Evolutionary conservation across 1,284 basidiomycete genomes (phyloP), one percentile per base, ranked within the genome.

Genomic region (Hymenochaete sp.): DNA sequence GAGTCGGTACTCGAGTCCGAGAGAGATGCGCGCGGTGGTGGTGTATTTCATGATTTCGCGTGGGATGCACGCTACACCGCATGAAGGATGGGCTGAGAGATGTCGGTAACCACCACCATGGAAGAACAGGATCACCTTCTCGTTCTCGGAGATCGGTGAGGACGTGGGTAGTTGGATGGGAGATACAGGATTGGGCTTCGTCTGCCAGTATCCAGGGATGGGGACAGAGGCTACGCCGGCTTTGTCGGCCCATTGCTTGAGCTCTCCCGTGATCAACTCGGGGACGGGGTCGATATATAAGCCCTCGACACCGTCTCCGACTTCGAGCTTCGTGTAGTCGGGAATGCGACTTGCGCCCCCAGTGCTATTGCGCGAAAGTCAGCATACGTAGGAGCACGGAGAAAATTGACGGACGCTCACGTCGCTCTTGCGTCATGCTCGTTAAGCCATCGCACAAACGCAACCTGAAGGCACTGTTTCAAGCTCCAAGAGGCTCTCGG

Each of bases 151-250:
- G n/a, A n/a, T n/a, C n/a, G n/a, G n/a, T n/a, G n/a, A n/a, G n/a
- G n/a, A n/a, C n/a, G n/a, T n/a, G n/a, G n/a, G n/a, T n/a, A n/a
- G n/a, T n/a, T n/a, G n/a, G n/a, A n/a, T n/a, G n/a, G n/a, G n/a
- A n/a, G n/a, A n/a, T n/a, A n/a, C n/a, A 21, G 31, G 29, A 22
- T 14, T 11, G 16, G 40, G 33, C n/a, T 29, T 38, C 72, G 63
- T 2, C 63, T 53, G 27, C 76, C 77, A 79, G 53, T 79, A 80
- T 2, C 74, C 77, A 4, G 77, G 71, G 27, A 79, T 66, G 18
- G 63, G 63, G 25, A 64, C 56, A 0, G 70, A 59, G 2, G 57
- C 42, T 14, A 78, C 70, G 4, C 61, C 55, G 6, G 69, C 63
- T n/a, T 59, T 55, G 9, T 59, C 55, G 6, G 71, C 67, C 64